Percentiles rank a stretch among this genome's conserved stretches.
These are phyloP conservation scores for Lepidium sativum DNA, from an alignment of 345 rosid genomes.

Conservation along the genomic window DNA sequence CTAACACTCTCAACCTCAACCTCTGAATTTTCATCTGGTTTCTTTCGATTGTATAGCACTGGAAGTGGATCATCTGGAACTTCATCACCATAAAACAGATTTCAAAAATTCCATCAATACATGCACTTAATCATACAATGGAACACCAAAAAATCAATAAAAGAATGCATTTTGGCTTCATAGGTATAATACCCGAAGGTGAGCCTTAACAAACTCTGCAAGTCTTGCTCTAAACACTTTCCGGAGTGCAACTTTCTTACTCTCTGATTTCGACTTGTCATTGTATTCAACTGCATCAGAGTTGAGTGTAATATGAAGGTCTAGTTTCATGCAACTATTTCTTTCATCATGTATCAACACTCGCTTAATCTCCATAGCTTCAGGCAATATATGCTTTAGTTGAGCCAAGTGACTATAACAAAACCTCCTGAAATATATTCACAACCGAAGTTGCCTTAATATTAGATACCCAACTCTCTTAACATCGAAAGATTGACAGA, in stretches of 20 bases:
- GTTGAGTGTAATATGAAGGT: conserved; percentile 52
- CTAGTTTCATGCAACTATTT: conserved; percentile 68
- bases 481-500: too few species aligned
- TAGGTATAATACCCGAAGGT: conserved; percentile 42
- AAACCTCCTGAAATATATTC: too few species aligned
- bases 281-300: conserved; percentile 36
- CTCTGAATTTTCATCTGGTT: conserved; percentile 6
- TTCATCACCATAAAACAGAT: conserved; percentile 49
- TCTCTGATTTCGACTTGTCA: conserved; percentile 18
- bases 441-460: too few species aligned
- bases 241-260: conserved; percentile 38
- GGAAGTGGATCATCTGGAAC: conserved; percentile 71
- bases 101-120: not conserved
- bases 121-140: not conserved
- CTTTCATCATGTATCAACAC: conserved; percentile 53
- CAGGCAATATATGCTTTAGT: conserved; percentile 67
- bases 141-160: not conserved
- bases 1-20: conserved; percentile 8
- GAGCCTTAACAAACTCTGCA: conserved; percentile 41
- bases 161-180: not conserved
- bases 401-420: conserved; percentile 59
- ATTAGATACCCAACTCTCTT: too few species aligned
- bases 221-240: conserved; percentile 56
- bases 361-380: conserved; percentile 60
- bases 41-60: conserved; percentile 44